Evolutionary conservation across 768 basidiomycete genomes (phyloP).

Genomic region (Bullera alba): DNA sequence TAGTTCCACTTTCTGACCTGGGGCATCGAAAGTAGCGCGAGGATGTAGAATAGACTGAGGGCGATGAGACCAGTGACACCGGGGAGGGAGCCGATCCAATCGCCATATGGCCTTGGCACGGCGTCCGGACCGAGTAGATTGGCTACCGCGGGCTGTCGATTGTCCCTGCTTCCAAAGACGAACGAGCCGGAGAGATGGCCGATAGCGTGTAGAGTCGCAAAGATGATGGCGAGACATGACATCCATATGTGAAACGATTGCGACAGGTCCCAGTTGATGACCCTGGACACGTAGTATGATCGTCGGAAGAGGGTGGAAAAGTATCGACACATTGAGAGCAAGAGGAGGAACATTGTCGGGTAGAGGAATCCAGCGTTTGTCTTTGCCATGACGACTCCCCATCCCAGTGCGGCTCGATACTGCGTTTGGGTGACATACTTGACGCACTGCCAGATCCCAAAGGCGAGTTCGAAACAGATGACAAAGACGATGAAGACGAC

Average conservation of each 20-base stretch:
- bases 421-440: constrained; percentile 10
- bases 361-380: constrained; percentile 19
- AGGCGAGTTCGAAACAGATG: constrained; percentile 2
- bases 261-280: constrained; percentile 25
- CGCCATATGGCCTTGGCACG: constrained; percentile 10
- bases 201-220: constrained; percentile 22
- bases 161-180: constrained; percentile 8
- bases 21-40: constrained; percentile 9
- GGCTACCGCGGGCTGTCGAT: constrained; percentile 9
- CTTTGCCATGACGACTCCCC: constrained; percentile 26
- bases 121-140: constrained; percentile 5
- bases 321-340: constrained; percentile 19
- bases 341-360: constrained; percentile 18
- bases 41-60: constrained; percentile 16
- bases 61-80: constrained; percentile 13
- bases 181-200: constrained; percentile 17
- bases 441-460: constrained; percentile 19
- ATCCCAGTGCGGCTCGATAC: constrained; percentile 17
- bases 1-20: constrained; percentile 17
- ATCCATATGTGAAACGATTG: constrained; percentile 23
- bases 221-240: constrained; percentile 6
- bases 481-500: constrained; percentile 18
- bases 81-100: constrained; percentile 9
- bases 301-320: constrained; percentile 20
- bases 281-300: constrained; percentile 11